Base-by-base conservation (phyloP, 495 filamentous ascomycete species). In the Penicillium macrosclerotiorum region DNA sequence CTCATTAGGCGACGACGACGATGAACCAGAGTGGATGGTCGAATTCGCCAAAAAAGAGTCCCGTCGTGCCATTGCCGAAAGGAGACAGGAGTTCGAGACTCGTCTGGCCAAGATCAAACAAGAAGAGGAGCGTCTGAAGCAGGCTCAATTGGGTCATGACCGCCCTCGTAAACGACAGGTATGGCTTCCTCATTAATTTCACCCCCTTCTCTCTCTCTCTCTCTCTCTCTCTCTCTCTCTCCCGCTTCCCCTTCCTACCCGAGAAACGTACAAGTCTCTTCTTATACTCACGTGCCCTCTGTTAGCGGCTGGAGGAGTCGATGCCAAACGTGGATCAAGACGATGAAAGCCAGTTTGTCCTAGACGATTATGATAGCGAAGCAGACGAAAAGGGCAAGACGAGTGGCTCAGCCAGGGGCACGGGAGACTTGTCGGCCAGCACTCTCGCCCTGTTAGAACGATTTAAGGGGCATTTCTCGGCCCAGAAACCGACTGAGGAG, bases 11-110 rank as follows among this genome's bases (percentile, higher is more conserved):
- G 67, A 58, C 56, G 85, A 86, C 60, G 76, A 78, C 20, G 82
- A 85, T 54, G 92, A 96, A 51, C 93, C 94, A 8, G 82, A 83
- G 19, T 98, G 93, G 93, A 86, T 97, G 65, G 63, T 88, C 5
- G 85, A 95, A 54, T 84, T 85, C 76, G 74, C 80, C 57, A 76
- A 74, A 60, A 64, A 78, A 20, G 76, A 87, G 51, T 89, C 81
- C 50, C 77, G 82, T 18, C 75, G 84, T 31, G 81, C 85, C 32
- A 64, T 91, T 34, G 65, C 82, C 12, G 74, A 79, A 30, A 73
- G 77, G 53, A 84, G 80, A 68, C 77, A 79, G 52, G 83, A 89
- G 34, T 67, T 93, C 29, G 89, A 98, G 64, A 64, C 61, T 5
- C 77, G 80, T 31, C 69, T 98, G 23, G 76, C 77, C 45, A 80